Percentiles rank a stretch among this genome's conserved stretches.
Evolutionary conservation across 441 rosid species (phyloP).

Genomic region (Cnidoscolus chayamansa): DNA sequence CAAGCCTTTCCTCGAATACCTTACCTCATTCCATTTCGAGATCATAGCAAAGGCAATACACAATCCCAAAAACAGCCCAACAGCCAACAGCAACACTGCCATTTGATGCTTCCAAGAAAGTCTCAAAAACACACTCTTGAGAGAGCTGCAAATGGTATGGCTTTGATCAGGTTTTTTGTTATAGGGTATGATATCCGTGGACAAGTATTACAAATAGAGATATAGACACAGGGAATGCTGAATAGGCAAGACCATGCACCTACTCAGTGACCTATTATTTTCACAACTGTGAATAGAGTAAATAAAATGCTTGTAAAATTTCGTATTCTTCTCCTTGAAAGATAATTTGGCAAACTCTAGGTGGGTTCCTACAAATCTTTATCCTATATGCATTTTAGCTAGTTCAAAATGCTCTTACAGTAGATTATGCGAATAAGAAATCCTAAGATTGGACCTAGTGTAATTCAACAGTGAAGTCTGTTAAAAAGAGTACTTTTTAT

Average conservation of each 20-base stretch:
- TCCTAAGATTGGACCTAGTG: no score
- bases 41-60: conserved; percentile 37
- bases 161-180: background rate
- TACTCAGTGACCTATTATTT: conserved; percentile 10
- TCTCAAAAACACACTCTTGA: background rate
- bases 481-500: no score
- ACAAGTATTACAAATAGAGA: background rate
- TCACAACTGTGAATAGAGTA: background rate
- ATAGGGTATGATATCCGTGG: background rate
- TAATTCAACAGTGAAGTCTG: no score
- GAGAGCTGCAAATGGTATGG: conserved; percentile 9
- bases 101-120: conserved; percentile 24
- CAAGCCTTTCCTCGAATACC: conserved; percentile 56
- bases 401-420: no score
- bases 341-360: no score
- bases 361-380: no score
- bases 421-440: no score
- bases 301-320: no score
- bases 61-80: conserved; percentile 22
- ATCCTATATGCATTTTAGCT: no score
- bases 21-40: conserved; percentile 63
- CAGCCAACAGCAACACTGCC: conserved; percentile 25
- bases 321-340: no score
- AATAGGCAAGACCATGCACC: conserved; percentile 25
- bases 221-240: conserved; percentile 5